phyloP scores from a whole-genome alignment of 106 monocot genomes.

The Dendrobium chrysotoxum region DNA sequence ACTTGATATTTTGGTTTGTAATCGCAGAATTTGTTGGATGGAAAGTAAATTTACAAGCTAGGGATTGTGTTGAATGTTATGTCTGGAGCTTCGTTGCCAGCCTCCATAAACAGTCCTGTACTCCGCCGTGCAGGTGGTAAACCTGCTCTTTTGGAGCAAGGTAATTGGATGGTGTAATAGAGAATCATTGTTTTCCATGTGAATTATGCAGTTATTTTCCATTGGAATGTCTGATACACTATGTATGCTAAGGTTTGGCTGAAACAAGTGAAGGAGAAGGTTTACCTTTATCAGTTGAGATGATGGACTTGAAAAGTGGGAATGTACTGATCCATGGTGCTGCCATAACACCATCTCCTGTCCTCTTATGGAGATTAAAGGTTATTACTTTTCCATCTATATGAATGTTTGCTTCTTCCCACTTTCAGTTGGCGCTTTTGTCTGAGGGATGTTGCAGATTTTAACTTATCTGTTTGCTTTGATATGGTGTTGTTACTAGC shows the following conservation, averaged over 20 bases:
- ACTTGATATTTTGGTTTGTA: background rate
- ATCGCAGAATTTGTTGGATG: constrained; percentile 11
- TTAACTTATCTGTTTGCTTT: background rate
- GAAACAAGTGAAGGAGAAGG: constrained; percentile 17
- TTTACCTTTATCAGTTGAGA: constrained; percentile 12
- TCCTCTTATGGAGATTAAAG: constrained; percentile 62
- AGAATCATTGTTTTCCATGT: background rate
- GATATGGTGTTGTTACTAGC: background rate
- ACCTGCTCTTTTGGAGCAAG: constrained; percentile 33
- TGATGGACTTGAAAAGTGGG: constrained; percentile 35
- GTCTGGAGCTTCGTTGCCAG: constrained; percentile 38
- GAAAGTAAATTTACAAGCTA: background rate
- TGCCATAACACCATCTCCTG: constrained; percentile 40
- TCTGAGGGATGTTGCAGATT: background rate
- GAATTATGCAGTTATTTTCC: background rate
- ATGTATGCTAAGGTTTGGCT: constrained; percentile 15
- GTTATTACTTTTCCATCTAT: constrained; percentile 12
- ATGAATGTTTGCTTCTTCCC: background rate
- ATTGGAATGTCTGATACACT: background rate
- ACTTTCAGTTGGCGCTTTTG: background rate
- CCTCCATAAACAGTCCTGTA: constrained; percentile 41
- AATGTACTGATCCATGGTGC: constrained; percentile 19
- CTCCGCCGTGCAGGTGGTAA: constrained; percentile 52
- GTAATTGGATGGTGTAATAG: constrained; percentile 17
- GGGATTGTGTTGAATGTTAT: constrained; percentile 15